phyloP scores from a whole-genome alignment of 176 grass and related monocot species.

The Stipa capillata region DNA sequence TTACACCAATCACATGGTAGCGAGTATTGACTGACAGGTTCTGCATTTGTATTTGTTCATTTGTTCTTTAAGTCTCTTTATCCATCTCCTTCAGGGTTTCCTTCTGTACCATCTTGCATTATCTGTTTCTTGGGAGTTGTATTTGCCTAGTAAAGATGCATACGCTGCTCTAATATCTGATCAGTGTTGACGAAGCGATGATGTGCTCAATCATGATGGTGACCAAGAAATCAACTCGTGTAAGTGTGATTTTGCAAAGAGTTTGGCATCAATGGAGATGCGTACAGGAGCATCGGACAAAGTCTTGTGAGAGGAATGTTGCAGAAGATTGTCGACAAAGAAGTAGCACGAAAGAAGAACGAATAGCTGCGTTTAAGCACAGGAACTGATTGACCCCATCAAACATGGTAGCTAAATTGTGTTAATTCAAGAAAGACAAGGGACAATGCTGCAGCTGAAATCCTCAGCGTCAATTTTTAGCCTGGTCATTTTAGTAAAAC shows the following conservation, averaged over 20 bases:
- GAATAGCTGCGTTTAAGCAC: background rate
- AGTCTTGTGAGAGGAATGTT: background rate
- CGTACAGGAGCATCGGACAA: background rate
- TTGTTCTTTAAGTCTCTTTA: too few relatives aligned
- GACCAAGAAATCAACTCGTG: background rate
- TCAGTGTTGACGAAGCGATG: background rate
- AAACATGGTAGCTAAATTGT: too few relatives aligned
- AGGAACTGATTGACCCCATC: background rate
- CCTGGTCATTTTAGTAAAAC: background rate
- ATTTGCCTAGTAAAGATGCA: background rate
- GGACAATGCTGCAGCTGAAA: background rate
- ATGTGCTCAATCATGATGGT: background rate
- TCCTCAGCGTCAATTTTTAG: background rate
- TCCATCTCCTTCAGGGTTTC: too few relatives aligned
- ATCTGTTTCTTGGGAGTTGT: too few relatives aligned
- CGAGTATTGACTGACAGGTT: too few relatives aligned
- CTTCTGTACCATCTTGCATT: too few relatives aligned
- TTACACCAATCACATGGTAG: too few relatives aligned
- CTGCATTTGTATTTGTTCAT: too few relatives aligned
- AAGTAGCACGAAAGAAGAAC: background rate
- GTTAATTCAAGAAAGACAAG: too few relatives aligned
- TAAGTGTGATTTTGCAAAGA: background rate
- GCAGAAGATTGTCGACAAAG: background rate
- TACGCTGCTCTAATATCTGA: background rate
- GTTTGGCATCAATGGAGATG: background rate